These are phyloP conservation scores for Penicillium sp. DNA, from an alignment of 2,329 filamentous ascomycete species.

Conservation along the genomic window DNA sequence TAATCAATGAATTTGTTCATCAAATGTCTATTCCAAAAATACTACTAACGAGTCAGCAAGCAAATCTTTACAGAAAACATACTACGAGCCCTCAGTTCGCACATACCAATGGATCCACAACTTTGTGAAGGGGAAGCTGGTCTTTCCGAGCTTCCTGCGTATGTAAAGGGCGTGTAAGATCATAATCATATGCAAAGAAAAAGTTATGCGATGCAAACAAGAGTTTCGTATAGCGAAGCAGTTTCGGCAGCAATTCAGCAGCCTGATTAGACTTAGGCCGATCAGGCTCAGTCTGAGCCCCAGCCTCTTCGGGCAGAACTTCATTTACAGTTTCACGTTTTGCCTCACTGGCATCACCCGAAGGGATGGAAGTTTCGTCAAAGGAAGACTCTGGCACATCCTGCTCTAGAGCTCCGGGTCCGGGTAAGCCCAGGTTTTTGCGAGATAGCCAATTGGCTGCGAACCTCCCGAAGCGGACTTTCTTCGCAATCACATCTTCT, in stretches of 20 bases:
- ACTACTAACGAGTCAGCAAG: constrained; percentile 45
- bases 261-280: constrained; percentile 39
- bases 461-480: constrained; percentile 83
- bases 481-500: constrained; percentile 80
- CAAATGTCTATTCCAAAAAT: constrained; percentile 88
- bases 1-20: constrained; percentile 69
- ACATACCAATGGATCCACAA: constrained; percentile 65
- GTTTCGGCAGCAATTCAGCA: constrained; percentile 70
- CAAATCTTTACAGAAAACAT: not conserved
- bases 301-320: constrained; percentile 5
- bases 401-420: constrained; percentile 63
- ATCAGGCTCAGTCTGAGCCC: constrained; percentile 5
- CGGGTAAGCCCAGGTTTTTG: constrained; percentile 73
- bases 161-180: constrained; percentile 70
- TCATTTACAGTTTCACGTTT: constrained; percentile 13
- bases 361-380: constrained; percentile 23
- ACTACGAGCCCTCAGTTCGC: not conserved
- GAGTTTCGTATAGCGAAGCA: constrained; percentile 78
- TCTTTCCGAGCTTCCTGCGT: constrained; percentile 41
- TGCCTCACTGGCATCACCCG: constrained; percentile 4
- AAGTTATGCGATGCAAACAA: constrained; percentile 85
- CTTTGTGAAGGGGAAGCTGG: constrained; percentile 64
- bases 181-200: constrained; percentile 92
- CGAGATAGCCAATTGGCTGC: constrained; percentile 88
- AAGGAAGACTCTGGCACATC: constrained; percentile 37